Base-by-base conservation (phyloP, 805 yeast genomes). In the Teunomyces kruisii region DNA sequence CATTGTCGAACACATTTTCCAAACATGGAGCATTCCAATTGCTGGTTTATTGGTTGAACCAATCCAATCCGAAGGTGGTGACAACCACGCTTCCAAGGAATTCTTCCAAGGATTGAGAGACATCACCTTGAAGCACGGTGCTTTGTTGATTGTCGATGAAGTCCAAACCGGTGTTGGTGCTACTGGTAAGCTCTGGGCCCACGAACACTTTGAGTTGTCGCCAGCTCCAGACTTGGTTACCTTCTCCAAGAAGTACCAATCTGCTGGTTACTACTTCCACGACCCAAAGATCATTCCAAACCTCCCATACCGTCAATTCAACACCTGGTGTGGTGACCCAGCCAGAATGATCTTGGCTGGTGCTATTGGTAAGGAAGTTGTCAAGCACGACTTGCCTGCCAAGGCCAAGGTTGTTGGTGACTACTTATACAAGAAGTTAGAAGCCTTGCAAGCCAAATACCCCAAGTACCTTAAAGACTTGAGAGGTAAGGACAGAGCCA, bases 311-410 rank as follows among this genome's bases (percentile, higher is more conserved):
- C 81, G 96, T 67, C 95, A 88, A 75, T 87, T 87, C 79, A 87
- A 87, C 81, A 87, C 96, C 47, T 87, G 96, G 96, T 86, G 92
- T 71, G 96, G 96, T 58, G 96, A 87, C 70, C 91, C 95, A 64
- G 84, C 90, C 48, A 81, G 84, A 69, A 78, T 86, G 64, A 72
- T 87, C 57, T 74, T 88, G 57, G 86, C 91, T 45, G 83, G 85
- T 59, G 81, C 88, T 53, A 85, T 88, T 61, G 80, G 80, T 57
- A 64, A 76, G 53, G 90, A 87, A 70, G 72, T 86, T 40, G 67
- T 71, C 40, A 79, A 80, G 55, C 67, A 86, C 61, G 78, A 81
- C 55, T 76, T 88, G 55, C 75, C 80, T 39, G 65, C 70, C 29
- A 72, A 78, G 51, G 79, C 85, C 44, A 70, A 68, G 8, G 71